Evolutionary conservation across 2,329 filamentous ascomycete species (phyloP), one percentile per base, ranked within the genome.

Genomic region (Colletotrichum spaethianum): DNA sequence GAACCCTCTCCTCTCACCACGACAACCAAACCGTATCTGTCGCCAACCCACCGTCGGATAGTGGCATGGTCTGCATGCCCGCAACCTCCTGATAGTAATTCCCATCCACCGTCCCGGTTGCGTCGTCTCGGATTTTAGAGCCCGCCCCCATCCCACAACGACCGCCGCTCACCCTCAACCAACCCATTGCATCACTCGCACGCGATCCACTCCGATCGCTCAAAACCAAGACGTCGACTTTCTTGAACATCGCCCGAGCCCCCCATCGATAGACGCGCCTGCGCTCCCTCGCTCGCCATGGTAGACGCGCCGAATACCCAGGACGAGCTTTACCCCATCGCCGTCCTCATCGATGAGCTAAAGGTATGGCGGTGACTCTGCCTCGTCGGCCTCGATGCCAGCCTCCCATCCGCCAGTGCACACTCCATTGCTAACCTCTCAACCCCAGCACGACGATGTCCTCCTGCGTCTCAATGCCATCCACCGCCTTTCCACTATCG

Each of bases 241-340:
- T 38, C 50, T 46, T 68, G 18, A 68, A 57, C 70, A 62, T 65
- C 63, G 36, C 52, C 53, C 63, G 61, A 72, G 28, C 42, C 61
- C 20, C 50, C 63, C 66, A 57, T 70, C 67, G 61, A 75, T 74
- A 75, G 77, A 79, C 77, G 77, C 79, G 79, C 79, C 78, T 74
- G 77, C 75, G 70, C 78, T 76, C 74, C 74, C 74, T 79, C 79
- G 80, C 83, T 85, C 90, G 89, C 84, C 84, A 98, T 98, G 96
- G 94, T 90, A 86, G 90, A 98, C 87, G 93, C 93, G 86, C 90
- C 92, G 84, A 94, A 93, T 86, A 92, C 96, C 88, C 97, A 93
- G 84, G 96, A 99, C 87, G 97, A 98, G 92, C 95, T 99, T 81
- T 99, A 98, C 86, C 96, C 96, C 83, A 99, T 99, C 88, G 96